These are phyloP conservation scores for Capsicum rhomboideum DNA, from an alignment of 257 asterid species.

Conservation along the genomic window DNA sequence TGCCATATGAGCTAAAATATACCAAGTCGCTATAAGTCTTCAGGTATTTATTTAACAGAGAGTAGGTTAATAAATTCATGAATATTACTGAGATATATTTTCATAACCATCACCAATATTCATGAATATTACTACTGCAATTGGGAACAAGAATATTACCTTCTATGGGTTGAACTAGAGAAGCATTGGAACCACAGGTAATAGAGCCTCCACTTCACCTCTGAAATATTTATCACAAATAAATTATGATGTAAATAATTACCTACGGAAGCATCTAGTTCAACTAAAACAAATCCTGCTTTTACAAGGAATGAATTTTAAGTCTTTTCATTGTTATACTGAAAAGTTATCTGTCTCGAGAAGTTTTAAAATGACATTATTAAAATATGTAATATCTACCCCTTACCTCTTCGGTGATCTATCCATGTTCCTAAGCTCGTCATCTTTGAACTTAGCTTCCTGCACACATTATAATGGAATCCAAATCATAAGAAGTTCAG, in stretches of 20 bases:
- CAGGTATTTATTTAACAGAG: too few relatives aligned
- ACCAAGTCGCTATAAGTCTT: too few relatives aligned
- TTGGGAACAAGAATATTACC: constrained; percentile 32
- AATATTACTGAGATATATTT: not conserved
- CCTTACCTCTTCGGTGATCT: constrained; percentile 93
- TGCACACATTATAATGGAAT: constrained; percentile 23
- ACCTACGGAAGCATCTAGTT: not conserved
- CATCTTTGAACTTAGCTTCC: constrained; percentile 91
- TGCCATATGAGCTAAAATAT: not conserved
- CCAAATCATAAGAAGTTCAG: not conserved
- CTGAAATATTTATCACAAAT: constrained; percentile 3
- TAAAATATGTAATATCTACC: constrained; percentile 94
- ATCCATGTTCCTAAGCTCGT: constrained; percentile 88
- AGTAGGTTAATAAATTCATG: not conserved
- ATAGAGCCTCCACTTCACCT: constrained; percentile 98
- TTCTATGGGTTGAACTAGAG: constrained; percentile 98
- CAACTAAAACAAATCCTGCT: not conserved
- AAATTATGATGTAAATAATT: not conserved
- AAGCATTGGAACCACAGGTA: constrained; percentile 93
- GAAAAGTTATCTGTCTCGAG: constrained; percentile 71
- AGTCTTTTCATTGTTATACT: not conserved
- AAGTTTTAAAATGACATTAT: constrained; percentile 85
- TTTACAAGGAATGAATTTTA: not conserved
- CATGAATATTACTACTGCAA: not conserved
- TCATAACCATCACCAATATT: not conserved